Base-by-base conservation (phyloP, 2,329 filamentous ascomycete genomes). In the Claviceps humidiphila region DNA sequence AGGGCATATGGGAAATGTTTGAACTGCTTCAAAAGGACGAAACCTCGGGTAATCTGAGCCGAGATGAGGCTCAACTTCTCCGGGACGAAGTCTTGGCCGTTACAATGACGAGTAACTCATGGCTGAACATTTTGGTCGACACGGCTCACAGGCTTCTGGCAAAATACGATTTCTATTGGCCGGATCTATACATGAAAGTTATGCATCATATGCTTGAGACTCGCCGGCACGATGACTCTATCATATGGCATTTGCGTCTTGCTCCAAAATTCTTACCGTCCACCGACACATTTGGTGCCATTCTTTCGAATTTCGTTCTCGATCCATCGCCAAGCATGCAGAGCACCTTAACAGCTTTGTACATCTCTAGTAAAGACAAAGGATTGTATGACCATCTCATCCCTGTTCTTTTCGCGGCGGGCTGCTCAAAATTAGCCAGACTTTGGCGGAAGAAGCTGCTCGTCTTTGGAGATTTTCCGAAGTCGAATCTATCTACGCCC, bases 331-430 rank as follows among this genome's bases (percentile, higher is more conserved):
- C 64, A 3, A 58, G 63, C 22, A 59, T 70, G 47, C 68, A 74
- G 45, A 63, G 64, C 9, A 67, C 67, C 2, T 63, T 80, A 7
- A 66, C 64, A 43, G 61, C 65, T 14, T 63, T 80, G 9, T 80
- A 80, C 55, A 59, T 66, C 8, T 65, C 66, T 17, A 74, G 69
- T 46, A 59, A 59, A 2, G 66, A 73, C 46, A 74, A 68, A 43
- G 56, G 61, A 11, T 57, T 79, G 0, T 80, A 80, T 58, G 76
- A 79, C 56, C 61, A 65, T 20, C 52, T 80, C 7, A 68, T 80
- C n/a, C 75, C 77, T 3, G 62, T 71, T 49, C 64, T 80, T 2
- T 80, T 74, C 57, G 62, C 67, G 4, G 62, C 66, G n/a, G 77
- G 77, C 1, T 63, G 68, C 38, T 71, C 72, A 1, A 58, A 58